Conservation (phyloP, 495 filamentous ascomycete genomes). For the Sporormia fimetaria region DNA sequence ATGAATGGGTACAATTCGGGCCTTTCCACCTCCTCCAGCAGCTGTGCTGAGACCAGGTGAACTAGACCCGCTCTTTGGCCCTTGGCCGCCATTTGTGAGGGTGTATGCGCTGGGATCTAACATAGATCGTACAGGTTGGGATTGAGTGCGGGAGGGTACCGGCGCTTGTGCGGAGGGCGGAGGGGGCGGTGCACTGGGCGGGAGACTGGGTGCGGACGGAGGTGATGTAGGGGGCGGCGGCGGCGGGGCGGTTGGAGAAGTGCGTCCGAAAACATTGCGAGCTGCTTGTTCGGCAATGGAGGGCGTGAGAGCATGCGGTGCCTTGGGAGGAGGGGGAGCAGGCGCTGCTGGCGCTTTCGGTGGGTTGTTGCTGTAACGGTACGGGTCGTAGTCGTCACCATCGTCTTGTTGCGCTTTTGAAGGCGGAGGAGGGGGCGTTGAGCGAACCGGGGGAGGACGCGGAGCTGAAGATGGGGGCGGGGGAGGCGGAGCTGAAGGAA, state of each 20-base stretch:
- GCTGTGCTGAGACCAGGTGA: slow-evolving; percentile 26
- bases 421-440: slow-evolving; percentile 17
- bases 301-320: slow-evolving; percentile 14
- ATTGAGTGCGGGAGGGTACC: slow-evolving; percentile 27
- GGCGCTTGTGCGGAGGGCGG: slow-evolving; percentile 29
- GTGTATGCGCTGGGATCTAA: slow-evolving; percentile 71
- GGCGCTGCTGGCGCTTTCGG: slow-evolving; percentile 16
- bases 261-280: slow-evolving; percentile 31
- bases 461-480: slow-evolving; percentile 28
- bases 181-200: slow-evolving; percentile 24
- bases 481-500: slow-evolving; percentile 56
- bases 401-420: slow-evolving; percentile 13
- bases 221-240: slow-evolving; percentile 23
- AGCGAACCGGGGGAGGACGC: slow-evolving; percentile 10
- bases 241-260: slow-evolving; percentile 23
- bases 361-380: slow-evolving; percentile 8
- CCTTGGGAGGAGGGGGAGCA: slow-evolving; percentile 24
- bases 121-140: slow-evolving; percentile 43
- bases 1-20: slow-evolving; percentile 53
- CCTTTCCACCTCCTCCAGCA: slow-evolving; percentile 33
- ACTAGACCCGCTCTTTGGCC: slow-evolving; percentile 3
- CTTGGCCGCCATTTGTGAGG: slow-evolving; percentile 45
- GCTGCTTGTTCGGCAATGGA: slow-evolving; percentile 32
- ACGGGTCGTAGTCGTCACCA: slow-evolving; percentile 16
- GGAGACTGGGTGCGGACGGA: slow-evolving; percentile 18